Base-by-base conservation (phyloP, 495 filamentous ascomycete genomes). In the Podospora pseudocomata region DNA sequence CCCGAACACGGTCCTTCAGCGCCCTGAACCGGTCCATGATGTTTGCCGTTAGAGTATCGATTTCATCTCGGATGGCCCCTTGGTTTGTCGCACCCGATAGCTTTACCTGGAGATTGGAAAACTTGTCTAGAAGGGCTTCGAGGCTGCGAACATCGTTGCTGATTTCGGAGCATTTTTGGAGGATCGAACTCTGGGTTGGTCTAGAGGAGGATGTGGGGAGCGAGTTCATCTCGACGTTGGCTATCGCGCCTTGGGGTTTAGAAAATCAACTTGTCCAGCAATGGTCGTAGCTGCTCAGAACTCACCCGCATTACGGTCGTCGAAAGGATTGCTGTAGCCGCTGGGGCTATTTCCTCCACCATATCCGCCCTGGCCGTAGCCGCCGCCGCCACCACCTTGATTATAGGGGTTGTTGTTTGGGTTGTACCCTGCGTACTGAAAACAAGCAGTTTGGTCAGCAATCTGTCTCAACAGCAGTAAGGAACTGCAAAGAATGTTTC, bases 161-260 rank as follows among this genome's bases (percentile, higher is more conserved):
- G 79, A 97, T 89, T 55, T 90, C 86, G 23, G 85, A 83, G 81
- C 92, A 92, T 75, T 96, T 90, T 79, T 95, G 90, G 60, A 97
- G 84, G 72, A 96, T 88, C 55, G 86, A 85, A 73, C 76, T 71
- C 9, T 78, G 80, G 65, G 87, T 86, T 72, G 39, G 39, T 49
- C 9, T 13, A 11, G 39, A 49, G 9, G 39, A 49, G 39, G 39
- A 49, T 49, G 79, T 75, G 54, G 77, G 67, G 6, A 91, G 78
- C 28, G 88, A 81, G 55, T 78, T 77, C 89, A 92, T 90, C 78
- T 92, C 90, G 79, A 86, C 81, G 63, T 84, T 81, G 73, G 80
- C 78, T 49, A 49, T 49, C 7, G 0, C 7, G 6, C 7, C 6
- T 11, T 49, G 3, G 39, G 2, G 39, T 13, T 49, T 13, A 49